Conservation (phyloP, 495 filamentous ascomycete genomes). For the Pseudevernia furfuracea region DNA sequence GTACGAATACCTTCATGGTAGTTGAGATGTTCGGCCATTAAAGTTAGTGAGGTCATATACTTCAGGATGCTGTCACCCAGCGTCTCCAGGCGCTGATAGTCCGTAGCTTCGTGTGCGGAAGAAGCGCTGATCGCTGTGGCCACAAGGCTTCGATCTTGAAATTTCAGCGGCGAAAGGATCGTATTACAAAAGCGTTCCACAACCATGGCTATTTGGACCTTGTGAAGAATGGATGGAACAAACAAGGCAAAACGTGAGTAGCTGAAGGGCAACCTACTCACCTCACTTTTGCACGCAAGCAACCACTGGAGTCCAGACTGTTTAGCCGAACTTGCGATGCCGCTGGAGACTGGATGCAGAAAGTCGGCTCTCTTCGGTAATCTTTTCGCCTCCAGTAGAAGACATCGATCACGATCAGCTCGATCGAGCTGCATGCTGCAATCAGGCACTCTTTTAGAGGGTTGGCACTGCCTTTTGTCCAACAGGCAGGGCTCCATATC, state of each 20-base stretch:
- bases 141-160: constrained; percentile 51
- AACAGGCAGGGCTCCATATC: neutral
- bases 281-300: constrained; percentile 29
- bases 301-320: constrained; percentile 2
- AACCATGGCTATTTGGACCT: constrained; percentile 56
- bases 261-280: constrained; percentile 52
- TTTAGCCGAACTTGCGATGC: neutral
- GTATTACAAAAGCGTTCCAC: constrained; percentile 55
- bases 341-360: constrained; percentile 39
- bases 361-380: constrained; percentile 55
- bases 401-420: constrained; percentile 27
- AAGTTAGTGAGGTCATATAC: constrained; percentile 56
- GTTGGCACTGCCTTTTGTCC: neutral
- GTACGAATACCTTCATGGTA: constrained; percentile 67
- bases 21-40: constrained; percentile 55
- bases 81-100: constrained; percentile 89
- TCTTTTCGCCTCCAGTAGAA: constrained; percentile 42
- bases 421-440: neutral
- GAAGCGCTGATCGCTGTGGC: constrained; percentile 67
- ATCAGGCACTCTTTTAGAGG: neutral
- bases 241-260: constrained; percentile 61
- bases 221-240: constrained; percentile 65
- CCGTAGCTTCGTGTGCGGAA: constrained; percentile 46
- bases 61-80: constrained; percentile 87
- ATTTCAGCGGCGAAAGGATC: constrained; percentile 47